phyloP scores from a whole-genome alignment of 2,329 filamentous ascomycete species.

The Blumeria hordei region DNA sequence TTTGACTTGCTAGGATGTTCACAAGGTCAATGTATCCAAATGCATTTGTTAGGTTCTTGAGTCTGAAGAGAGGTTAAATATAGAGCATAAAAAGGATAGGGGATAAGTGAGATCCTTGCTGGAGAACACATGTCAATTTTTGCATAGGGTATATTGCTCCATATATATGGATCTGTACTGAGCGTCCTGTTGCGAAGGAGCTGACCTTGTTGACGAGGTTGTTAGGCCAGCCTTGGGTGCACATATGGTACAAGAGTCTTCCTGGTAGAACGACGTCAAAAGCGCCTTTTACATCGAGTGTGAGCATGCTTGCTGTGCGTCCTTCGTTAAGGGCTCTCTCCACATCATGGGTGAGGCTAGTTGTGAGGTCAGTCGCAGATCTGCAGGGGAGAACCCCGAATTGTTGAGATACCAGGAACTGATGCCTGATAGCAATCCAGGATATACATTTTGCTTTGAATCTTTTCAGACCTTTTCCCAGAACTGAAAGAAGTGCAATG shows the following conservation, averaged over 20 bases:
- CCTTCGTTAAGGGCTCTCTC: too few species aligned
- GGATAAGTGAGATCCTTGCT: background rate
- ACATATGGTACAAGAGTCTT: background rate
- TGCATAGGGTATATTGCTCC: background rate
- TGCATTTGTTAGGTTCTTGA: background rate
- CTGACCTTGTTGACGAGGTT: background rate
- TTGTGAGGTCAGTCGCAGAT: too few species aligned
- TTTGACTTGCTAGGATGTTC: background rate
- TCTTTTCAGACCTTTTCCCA: background rate
- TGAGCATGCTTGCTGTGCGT: too few species aligned
- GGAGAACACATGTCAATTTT: background rate
- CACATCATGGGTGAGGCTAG: too few species aligned
- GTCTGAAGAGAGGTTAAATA: background rate
- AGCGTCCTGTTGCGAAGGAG: background rate
- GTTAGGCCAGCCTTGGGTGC: background rate
- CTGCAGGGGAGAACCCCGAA: background rate
- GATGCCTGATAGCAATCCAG: background rate
- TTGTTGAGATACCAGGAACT: background rate
- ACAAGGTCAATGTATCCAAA: background rate
- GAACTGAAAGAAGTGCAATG: background rate
- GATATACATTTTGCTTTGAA: background rate
- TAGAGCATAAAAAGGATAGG: background rate
- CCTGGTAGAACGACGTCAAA: background rate
- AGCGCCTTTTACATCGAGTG: too few species aligned
- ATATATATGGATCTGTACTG: background rate